A percentile compares a stretch with the other conserved stretches of the same genome.
Conservation (phyloP, 139 green algal species). For the Ettlia oleoabundans region DNA sequence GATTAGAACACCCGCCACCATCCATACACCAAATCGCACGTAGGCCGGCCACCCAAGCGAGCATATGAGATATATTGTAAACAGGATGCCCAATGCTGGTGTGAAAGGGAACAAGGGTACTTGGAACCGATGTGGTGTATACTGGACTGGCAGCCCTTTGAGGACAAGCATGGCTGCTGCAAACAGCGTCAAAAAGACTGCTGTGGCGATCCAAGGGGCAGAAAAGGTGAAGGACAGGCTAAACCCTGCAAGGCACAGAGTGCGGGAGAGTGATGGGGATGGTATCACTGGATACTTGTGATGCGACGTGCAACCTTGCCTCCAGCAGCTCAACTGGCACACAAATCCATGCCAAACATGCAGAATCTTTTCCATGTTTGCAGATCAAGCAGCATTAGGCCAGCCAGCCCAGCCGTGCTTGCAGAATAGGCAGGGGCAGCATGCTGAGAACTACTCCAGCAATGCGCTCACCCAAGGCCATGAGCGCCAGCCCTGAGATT, state of each 20-base stretch:
- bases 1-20: constrained; percentile 39
- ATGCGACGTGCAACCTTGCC: too few species aligned
- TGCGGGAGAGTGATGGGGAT: background rate
- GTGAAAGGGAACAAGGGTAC: constrained; percentile 72
- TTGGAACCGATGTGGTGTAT: constrained; percentile 56
- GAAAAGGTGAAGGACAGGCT: constrained; percentile 40
- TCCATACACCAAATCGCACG: constrained; percentile 80
- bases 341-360: too few species aligned
- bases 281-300: too few species aligned
- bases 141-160: constrained; percentile 45
- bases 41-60: constrained; percentile 80
- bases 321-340: too few species aligned
- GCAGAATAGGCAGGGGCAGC: too few species aligned
- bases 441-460: background rate
- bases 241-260: constrained; percentile 7
- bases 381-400: background rate
- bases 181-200: constrained; percentile 38
- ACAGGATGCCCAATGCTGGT: constrained; percentile 70
- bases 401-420: too few species aligned
- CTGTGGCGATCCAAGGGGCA: constrained; percentile 16
- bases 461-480: background rate
- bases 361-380: too few species aligned
- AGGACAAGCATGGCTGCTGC: constrained; percentile 36
- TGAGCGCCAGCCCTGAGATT: constrained; percentile 32
- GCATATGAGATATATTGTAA: constrained; percentile 77